Base-by-base conservation (phyloP, 2,329 filamentous ascomycete species). In the Talaromyces albobiverticillius region DNA sequence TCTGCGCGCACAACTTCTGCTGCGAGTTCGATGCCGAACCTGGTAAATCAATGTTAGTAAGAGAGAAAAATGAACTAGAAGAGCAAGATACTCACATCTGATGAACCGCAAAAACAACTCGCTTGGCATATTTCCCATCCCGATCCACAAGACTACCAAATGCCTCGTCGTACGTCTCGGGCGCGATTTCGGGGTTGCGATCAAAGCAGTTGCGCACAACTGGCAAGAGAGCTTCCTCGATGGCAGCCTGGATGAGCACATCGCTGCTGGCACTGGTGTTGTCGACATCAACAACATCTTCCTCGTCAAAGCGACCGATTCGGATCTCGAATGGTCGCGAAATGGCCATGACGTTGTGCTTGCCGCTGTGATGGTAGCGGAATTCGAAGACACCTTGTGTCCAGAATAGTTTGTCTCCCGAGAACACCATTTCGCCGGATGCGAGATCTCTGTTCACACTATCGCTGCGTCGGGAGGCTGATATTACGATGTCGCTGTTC, bases 381-480 rank as follows among this genome's bases (percentile, higher is more conserved):
- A 99, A 95, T 67, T 99, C 94, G 66, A 96, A 99, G 3, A 95
- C 89, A 52, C 94, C 94, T 57, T 93, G 89, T 0, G 89, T 95
- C 94, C 94, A 99, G 87, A 90, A 99, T 2, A 96, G 81, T 74
- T 95, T 96, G 75, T 97, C 92, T 46, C 94, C 92, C 9, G 86
- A 79, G 67, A 99, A 97, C 11, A 90, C 72, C 65, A 97, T 86
- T 68, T 96, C 90, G 41, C 94, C 94, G 11, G 82, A 80, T 3
- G 90, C 82, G 60, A 86, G 79, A 54, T 88, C 74, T 3, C 80
- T 80, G 2, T 79, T 76, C 45, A 71, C 66, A 1, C 77, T 76
- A 64, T 77, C 75, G 60, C 73, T 60, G 25, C 73, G 71, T 38
- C 71, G 62, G 0, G 68, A 64, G 14, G 72, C 76, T 0, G 77